phyloP scores from a whole-genome alignment of 2,329 filamentous ascomycete genomes.

The Orbilia javanica region DNA sequence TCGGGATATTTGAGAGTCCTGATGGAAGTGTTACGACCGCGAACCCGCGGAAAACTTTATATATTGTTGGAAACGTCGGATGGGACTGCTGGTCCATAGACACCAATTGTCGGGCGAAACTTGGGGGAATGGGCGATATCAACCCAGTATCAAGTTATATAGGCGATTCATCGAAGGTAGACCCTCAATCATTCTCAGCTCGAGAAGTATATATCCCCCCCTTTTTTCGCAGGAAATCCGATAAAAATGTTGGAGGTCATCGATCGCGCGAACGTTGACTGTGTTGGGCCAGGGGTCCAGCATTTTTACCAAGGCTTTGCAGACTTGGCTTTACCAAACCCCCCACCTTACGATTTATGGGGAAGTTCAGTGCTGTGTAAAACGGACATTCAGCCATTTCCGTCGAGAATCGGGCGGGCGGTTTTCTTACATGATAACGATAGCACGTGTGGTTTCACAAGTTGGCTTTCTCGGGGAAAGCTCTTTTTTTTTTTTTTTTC shows the following conservation, averaged over 20 bases:
- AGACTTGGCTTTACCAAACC: conserved; percentile 14
- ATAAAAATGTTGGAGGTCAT: conserved; percentile 9
- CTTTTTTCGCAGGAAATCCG: not conserved
- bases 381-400: conserved; percentile 4
- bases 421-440: not conserved
- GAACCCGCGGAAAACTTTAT: conserved; percentile 18
- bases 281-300: conserved; percentile 17
- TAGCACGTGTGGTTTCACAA: not conserved
- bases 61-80: conserved; percentile 9
- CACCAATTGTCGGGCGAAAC: not conserved
- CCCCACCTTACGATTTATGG: conserved; percentile 9
- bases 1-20: conserved; percentile 4
- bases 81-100: not conserved
- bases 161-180: not conserved
- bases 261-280: conserved; percentile 9
- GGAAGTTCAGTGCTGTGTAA: not conserved
- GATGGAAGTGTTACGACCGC: not conserved
- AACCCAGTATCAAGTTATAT: not conserved
- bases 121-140: not conserved
- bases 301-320: conserved; percentile 13
- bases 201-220: not conserved
- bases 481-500: too few relatives aligned
- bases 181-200: not conserved
- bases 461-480: not conserved
- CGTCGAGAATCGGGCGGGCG: conserved; percentile 5